Evolutionary conservation across 495 filamentous ascomycete species (phyloP).

Genomic region (Penicillium angulare): DNA sequence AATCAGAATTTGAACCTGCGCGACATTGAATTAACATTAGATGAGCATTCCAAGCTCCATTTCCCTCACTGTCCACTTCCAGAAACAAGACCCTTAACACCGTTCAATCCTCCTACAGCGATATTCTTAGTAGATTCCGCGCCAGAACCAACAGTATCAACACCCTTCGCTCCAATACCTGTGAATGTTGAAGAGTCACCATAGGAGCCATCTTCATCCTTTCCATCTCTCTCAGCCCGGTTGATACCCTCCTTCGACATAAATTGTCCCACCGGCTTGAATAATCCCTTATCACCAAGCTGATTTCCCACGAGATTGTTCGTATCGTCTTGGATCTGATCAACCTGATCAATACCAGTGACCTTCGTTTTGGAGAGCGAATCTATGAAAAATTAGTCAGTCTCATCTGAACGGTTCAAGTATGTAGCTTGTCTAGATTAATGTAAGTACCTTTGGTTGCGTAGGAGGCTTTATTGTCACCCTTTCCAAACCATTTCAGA

Average conservation of each 20-base stretch:
- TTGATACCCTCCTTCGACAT: constrained; percentile 63
- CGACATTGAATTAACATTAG: too few relatives aligned
- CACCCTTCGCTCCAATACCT: constrained; percentile 5
- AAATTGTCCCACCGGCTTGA: constrained; percentile 57
- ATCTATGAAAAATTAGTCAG: constrained; percentile 37
- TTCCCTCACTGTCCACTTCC: background rate
- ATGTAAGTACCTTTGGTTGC: constrained; percentile 51
- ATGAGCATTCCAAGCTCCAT: too few relatives aligned
- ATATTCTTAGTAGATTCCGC: constrained; percentile 4
- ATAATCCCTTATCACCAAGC: constrained; percentile 61
- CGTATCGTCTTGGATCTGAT: constrained; percentile 62
- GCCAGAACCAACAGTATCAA: constrained; percentile 1
- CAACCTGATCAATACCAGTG: constrained; percentile 58
- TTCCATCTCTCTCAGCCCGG: constrained; percentile 59
- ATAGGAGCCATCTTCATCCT: constrained; percentile 56
- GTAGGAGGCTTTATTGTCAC: constrained; percentile 69
- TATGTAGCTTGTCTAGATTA: background rate
- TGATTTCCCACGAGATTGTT: constrained; percentile 57
- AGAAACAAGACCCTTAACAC: constrained; percentile 1
- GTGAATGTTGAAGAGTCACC: constrained; percentile 12
- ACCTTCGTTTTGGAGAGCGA: constrained; percentile 63
- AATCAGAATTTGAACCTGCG: too few relatives aligned
- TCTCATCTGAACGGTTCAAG: background rate
- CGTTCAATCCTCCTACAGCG: background rate
- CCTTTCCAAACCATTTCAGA: constrained; percentile 64